These are phyloP conservation scores for Trichosporon faecale DNA, from an alignment of 1,284 basidiomycete species.

Conservation along the genomic window DNA sequence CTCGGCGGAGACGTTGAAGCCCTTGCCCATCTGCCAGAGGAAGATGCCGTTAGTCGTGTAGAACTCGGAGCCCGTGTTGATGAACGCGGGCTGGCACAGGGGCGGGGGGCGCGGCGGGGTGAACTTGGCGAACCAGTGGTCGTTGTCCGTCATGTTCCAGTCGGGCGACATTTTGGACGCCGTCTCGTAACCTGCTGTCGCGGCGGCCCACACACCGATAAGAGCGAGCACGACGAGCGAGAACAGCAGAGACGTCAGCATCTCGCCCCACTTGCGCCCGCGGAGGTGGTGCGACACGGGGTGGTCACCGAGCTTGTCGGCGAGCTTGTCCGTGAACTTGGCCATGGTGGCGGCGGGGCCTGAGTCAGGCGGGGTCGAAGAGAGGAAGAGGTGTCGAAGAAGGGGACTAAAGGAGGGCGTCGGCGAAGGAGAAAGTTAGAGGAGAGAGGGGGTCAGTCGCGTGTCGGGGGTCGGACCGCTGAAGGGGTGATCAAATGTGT, in stretches of 20 bases:
- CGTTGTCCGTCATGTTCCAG: conserved; percentile 27
- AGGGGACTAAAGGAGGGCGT: not conserved
- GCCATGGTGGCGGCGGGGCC: conserved; percentile 12
- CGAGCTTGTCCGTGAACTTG: conserved; percentile 20
- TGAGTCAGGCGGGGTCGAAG: not conserved
- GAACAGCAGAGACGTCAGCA: conserved; percentile 17
- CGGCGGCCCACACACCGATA: conserved; percentile 25
- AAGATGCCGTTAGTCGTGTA: conserved; percentile 26
- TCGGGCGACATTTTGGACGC: conserved; percentile 21
- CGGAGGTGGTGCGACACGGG: conserved; percentile 20
- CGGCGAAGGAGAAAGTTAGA: not conserved
- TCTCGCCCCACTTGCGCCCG: conserved; percentile 19
- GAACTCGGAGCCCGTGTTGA: conserved; percentile 23
- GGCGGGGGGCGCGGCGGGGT: conserved; percentile 18
- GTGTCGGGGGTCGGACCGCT: not conserved
- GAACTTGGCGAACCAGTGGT: conserved; percentile 29
- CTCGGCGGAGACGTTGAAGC: conserved; percentile 21
- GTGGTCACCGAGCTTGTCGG: conserved; percentile 24
- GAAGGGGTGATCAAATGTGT: not conserved
- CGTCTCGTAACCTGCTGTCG: conserved; percentile 25
- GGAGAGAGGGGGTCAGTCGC: not conserved
- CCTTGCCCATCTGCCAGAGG: conserved; percentile 29
- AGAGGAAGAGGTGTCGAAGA: not conserved
- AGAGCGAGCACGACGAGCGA: conserved; percentile 21
- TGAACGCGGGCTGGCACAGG: conserved; percentile 26